These are phyloP conservation scores for Linaria vulgaris DNA, from an alignment of 257 asterid genomes.

Conservation along the genomic window DNA sequence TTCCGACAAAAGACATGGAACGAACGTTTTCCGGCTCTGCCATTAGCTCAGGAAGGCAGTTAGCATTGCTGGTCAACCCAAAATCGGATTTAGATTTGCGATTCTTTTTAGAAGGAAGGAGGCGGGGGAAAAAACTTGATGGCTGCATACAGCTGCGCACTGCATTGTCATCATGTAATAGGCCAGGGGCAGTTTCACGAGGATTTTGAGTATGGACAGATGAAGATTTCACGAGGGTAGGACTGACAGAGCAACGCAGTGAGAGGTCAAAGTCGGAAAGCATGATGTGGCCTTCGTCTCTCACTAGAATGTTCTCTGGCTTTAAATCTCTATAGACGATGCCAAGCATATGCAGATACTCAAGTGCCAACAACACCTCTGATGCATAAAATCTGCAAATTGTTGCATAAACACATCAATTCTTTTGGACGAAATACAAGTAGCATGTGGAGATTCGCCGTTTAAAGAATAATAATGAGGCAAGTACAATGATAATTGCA, in stretches of 20 bases:
- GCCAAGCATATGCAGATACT: constrained; percentile 86
- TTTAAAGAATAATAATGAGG: no score
- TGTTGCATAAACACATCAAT: not conserved
- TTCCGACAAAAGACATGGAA: constrained; percentile 56
- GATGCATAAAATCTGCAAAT: constrained; percentile 71
- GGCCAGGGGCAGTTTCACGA: constrained; percentile 15
- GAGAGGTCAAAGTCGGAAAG: constrained; percentile 86
- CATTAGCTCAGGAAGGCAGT: constrained; percentile 50
- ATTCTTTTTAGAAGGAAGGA: constrained; percentile 46
- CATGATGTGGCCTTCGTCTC: constrained; percentile 88
- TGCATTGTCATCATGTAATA: constrained; percentile 31
- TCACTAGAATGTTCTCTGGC: constrained; percentile 77
- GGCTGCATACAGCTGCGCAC: constrained; percentile 47
- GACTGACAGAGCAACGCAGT: constrained; percentile 74
- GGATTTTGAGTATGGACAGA: constrained; percentile 44
- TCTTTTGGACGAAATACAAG: no score
- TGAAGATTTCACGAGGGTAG: constrained; percentile 79
- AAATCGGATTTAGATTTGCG: constrained; percentile 57
- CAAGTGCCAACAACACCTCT: constrained; percentile 72
- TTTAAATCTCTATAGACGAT: constrained; percentile 77
- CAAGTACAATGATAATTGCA: not conserved
- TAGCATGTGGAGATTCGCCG: no score
- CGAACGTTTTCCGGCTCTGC: constrained; percentile 52
- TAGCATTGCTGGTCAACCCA: constrained; percentile 34
- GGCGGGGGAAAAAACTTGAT: constrained; percentile 41